Base-by-base conservation (phyloP, 148 eudicot species). In the Tetragonia tetragonoides region DNA sequence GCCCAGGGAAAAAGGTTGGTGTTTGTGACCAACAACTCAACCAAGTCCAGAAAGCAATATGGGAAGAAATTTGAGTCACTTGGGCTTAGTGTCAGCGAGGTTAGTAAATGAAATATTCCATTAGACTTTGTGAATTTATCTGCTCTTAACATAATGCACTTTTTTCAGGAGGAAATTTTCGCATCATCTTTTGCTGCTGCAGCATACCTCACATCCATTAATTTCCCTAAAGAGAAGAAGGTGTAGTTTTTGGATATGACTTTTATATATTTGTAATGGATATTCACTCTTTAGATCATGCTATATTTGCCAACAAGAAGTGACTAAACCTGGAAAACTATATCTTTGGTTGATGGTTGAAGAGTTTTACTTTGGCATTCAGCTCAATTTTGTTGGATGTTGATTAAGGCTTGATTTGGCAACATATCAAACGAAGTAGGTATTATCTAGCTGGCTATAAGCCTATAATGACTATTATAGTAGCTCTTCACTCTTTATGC, bases 161-260 rank as follows among this genome's bases (percentile, higher is more conserved):
- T 81, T 34, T 85, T 84, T 74, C 90, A 95, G 99, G 99, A 95
- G 88, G 99, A 95, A 81, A 95, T 93, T 78, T 95, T 95, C 73
- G 97, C 99, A 3, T 95, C 99, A 57, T 95, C 99, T 51, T 95
- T 95, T 83, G 99, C 97, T 73, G 97, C 97, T 77, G 99, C 97
- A 56, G 97, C 97, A n/a, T 95, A 95, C 85, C 85, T 95, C 79
- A 83, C 87, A 88, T 91, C 97, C 16, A 93, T 93, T 70, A 77
- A 95, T 76, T 95, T 95, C 78, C 95, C 97, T 20, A 91, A 90
- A 81, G 95, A 95, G 73, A 95, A 93, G 80, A 95, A 95, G 97
- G 99, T 93, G 80, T 77, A 82, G 2, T 2, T 10, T 37, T 2
- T 39, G n/a, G 15, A 40, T 24, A 34, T 70, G 39, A 40, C 14